Percentiles rank a stretch among this genome's conserved stretches.
Evolutionary conservation across 345 rosid genomes (phyloP).

Genomic region (Abelmoschus esculentus): DNA sequence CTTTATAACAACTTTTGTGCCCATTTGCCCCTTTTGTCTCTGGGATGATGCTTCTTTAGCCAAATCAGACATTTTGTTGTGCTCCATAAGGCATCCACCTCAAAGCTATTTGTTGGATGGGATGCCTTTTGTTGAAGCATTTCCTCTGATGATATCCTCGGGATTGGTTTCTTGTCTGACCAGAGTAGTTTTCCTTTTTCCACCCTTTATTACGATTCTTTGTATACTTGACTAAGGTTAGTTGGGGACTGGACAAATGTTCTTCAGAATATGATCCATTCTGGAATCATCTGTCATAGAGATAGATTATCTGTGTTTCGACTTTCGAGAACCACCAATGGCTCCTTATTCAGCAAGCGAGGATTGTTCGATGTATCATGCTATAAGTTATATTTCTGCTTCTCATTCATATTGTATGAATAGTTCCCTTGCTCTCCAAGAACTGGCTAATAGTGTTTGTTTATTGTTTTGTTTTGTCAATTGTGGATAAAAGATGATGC

Average conservation of each 20-base stretch:
- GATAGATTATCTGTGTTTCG: background rate
- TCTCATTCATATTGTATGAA: background rate
- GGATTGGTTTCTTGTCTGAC: slow-evolving; percentile 35
- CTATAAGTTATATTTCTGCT: background rate
- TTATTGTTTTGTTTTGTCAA: background rate
- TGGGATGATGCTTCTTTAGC: slow-evolving; percentile 46
- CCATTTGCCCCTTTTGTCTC: slow-evolving; percentile 5
- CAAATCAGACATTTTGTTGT: slow-evolving; percentile 41
- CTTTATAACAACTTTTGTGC: background rate
- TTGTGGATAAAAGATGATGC: background rate
- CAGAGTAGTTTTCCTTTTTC: slow-evolving; percentile 12
- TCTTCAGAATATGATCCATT: background rate
- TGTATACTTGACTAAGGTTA: background rate
- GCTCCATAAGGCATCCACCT: slow-evolving; percentile 33
- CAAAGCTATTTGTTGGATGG: slow-evolving; percentile 9
- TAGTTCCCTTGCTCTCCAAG: background rate
- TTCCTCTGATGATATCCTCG: slow-evolving; percentile 30
- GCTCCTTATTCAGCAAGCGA: background rate
- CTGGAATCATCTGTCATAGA: background rate
- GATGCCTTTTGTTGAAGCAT: slow-evolving; percentile 34
- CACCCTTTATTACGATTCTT: background rate
- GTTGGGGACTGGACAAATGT: background rate
- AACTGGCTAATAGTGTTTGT: background rate
- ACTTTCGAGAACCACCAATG: background rate
- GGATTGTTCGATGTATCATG: background rate